A percentile compares a stretch with the other conserved stretches of the same genome.
Conservation (phyloP, 441 rosid genomes). For the Gossypium armourianum region DNA sequence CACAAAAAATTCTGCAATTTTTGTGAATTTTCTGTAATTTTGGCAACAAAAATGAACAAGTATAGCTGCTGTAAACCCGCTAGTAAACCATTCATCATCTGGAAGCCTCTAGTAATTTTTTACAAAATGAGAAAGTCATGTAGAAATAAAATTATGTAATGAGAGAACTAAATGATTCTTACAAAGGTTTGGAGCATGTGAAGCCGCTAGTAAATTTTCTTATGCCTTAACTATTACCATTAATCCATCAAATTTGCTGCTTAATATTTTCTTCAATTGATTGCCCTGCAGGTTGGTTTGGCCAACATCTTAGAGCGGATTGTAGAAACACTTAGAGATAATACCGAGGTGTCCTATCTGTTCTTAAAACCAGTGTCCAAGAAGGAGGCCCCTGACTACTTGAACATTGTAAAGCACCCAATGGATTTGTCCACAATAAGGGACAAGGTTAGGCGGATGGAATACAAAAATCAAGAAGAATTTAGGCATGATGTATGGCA, state of each 20-base stretch:
- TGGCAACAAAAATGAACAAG: background rate
- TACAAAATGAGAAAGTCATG: background rate
- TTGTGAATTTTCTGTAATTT: background rate
- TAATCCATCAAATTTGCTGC: background rate
- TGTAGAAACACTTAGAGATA: conserved; percentile 54
- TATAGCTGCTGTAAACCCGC: background rate
- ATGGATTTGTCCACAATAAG: conserved; percentile 87
- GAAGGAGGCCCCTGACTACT: conserved; percentile 95
- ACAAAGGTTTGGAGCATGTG: background rate
- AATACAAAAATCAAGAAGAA: conserved; percentile 55
- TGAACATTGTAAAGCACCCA: conserved; percentile 43
- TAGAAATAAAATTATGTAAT: background rate
- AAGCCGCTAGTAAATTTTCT: conserved; percentile 1
- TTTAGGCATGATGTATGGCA: conserved; percentile 87
- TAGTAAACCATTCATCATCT: background rate
- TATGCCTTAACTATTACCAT: background rate
- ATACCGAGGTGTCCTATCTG: conserved; percentile 60
- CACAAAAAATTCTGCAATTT: background rate
- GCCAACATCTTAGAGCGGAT: conserved; percentile 68
- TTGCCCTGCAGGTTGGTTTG: conserved; percentile 59
- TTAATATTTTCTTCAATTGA: conserved; percentile 3
- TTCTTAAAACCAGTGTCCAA: conserved; percentile 76
- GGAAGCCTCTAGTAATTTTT: background rate
- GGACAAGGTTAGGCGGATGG: conserved; percentile 78
- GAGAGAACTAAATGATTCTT: background rate